Evolutionary conservation across 192 early-diverging fungal genomes (phyloP), one percentile per base, ranked within the genome.

Genomic region (Coemansia sp.): DNA sequence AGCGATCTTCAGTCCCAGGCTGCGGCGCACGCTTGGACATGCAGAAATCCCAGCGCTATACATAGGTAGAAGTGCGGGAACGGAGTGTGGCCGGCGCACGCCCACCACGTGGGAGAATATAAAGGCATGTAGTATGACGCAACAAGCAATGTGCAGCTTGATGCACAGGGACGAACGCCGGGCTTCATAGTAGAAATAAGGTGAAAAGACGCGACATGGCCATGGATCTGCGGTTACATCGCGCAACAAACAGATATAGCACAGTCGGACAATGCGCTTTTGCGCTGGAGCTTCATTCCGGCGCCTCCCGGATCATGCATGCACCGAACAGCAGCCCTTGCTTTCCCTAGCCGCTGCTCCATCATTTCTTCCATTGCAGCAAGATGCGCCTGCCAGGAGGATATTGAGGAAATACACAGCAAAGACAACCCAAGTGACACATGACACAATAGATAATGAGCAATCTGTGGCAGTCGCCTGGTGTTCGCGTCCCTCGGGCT

Each of bases 11-110:
- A 32, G 29, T 32, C 29, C 29, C 14, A 49, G 18, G 14, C 47
- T 49, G 47, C 47, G 47, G 47, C 8, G 47, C 47, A 18, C 47
- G 47, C 47, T 49, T 49, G 47, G 27, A 22, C 53, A 54, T 54
- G 53, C 53, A 54, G 53, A 54, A 54, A 54, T 54, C 53, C 53
- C 53, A 54, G 27, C 23, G 18, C 47, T 4, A 49, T 18, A 45
- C 47, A 19, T 18, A 53, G 23, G 22, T 24, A 19, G 51, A 19
- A 16, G 51, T 16, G 22, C 51, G 51, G 20, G 49, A 10, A 19
- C n/a, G 49, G 49, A 50, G 20, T 18, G 20, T 10, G 49, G n/a
- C 16, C 18, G 19, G 20, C 49, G 19, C 12, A 50, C 20, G 18
- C 47, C 35, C 22, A 27, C 53, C 53, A 54, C 53, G 53, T 54